Base-by-base conservation (phyloP, 192 early-diverging fungal genomes). In the Podochytrium sp. region DNA sequence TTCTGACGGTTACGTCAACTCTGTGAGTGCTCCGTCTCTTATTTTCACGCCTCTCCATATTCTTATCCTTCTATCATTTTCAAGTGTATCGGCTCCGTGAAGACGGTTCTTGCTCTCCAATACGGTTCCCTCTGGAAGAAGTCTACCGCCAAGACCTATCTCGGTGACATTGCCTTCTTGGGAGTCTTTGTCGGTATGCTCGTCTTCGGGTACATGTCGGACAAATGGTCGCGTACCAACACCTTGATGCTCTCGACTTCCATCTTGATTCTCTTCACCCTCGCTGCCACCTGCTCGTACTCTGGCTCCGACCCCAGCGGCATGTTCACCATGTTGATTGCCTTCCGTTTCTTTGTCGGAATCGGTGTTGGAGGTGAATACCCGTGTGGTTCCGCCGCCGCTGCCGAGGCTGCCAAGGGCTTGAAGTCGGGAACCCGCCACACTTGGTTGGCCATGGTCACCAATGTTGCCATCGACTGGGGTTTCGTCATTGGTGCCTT, bases 401-500 rank as follows among this genome's bases (percentile, higher is more conserved):
- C 38, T 4, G 37, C 63, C 23, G 63, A 65, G 20, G 25, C 20
- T n/a, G 41, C 63, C 38, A 32, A 43, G 32, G 63, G 25, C n/a
- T 23, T 43, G 38, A 47, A 65, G 4, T 30, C 43, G 20, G 39
- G 55, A 57, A 57, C 55, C 55, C 16, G 55, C n/a, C 43, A 47
- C 63, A 65, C 25, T 16, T 65, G 63, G 39, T 50, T 65, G 3
- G n/a, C 32, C 3, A 50, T 65, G 39, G 34, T 47, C 23, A 65
- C 63, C n/a, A 65, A 65, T 32, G 32, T 38, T 3, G 43, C 43
- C 25, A 65, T 65, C 63, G 63, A 65, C 41, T 65, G 37, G 37
- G 63, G 63, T 16, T 65, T 65, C 32, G 63, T 65, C n/a, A 32
- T 65, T 29, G 63, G 39, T 25, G 37, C 63, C 16, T 42, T 65